Percentiles rank a stretch among this genome's conserved stretches.
Conservation (phyloP, 768 basidiomycete genomes). For the Lactarius vividus region DNA sequence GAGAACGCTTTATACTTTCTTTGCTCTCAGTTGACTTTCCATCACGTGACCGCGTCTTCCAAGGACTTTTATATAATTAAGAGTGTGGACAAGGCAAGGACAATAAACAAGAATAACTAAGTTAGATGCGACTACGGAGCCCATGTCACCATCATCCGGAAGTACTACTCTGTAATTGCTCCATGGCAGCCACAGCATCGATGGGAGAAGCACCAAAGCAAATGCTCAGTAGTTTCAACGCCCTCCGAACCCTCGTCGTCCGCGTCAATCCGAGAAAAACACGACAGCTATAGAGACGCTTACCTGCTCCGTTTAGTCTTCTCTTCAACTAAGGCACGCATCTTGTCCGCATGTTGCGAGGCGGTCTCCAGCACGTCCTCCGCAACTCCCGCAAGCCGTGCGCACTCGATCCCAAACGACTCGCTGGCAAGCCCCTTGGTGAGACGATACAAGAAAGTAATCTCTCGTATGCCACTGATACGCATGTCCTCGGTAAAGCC, state of each 20-base stretch:
- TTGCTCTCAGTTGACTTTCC: constrained; percentile 23
- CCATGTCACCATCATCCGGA: neutral
- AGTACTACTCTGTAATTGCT: neutral
- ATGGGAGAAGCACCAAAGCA: constrained; percentile 5
- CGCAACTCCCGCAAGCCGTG: constrained; percentile 80
- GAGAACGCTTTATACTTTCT: constrained; percentile 15
- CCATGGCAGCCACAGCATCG: neutral
- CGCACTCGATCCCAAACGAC: constrained; percentile 93
- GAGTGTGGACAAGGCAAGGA: too few relatives aligned
- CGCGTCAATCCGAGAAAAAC: neutral
- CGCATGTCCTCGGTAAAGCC: constrained; percentile 67
- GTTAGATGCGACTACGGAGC: too few relatives aligned
- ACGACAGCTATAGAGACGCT: neutral
- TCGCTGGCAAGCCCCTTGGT: constrained; percentile 70
- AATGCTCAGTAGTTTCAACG: constrained; percentile 12
- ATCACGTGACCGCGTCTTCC: constrained; percentile 24
- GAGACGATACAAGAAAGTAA: constrained; percentile 85
- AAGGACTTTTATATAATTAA: too few relatives aligned
- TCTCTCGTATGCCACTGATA: constrained; percentile 70
- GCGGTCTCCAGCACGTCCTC: constrained; percentile 66
- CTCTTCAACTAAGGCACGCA: constrained; percentile 53
- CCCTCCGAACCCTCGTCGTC: constrained; percentile 15
- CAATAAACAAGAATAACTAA: too few relatives aligned
- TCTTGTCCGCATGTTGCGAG: constrained; percentile 44
- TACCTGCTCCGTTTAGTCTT: constrained; percentile 53